Evolutionary conservation across 2,329 filamentous ascomycete genomes (phyloP), one percentile per base, ranked within the genome.

Genomic region (Dichotomopilus funicola): DNA sequence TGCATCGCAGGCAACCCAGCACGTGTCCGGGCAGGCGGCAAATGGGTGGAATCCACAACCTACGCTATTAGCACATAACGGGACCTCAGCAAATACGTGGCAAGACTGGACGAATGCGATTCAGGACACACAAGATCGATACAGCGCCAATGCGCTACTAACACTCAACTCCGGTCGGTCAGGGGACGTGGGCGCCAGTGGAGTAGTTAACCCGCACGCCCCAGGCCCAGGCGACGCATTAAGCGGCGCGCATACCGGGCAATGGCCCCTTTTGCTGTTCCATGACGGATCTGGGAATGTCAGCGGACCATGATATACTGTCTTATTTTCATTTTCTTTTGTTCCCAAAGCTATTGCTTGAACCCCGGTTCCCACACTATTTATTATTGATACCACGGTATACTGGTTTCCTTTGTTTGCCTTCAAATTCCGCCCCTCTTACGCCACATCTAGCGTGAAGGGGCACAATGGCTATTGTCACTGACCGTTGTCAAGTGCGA

Each of bases 51-150:
- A 58, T 5, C 55, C 60, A 10, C 62, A 63, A 12, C 44, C 57
- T 66, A 57, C 65, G 71, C 59, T 73, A 66, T 70, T 66, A 66
- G 38, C 65, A 41, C 57, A 57, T 34, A 64, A 68, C 40, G 44
- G 47, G 60, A 71, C 70, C 5, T 13, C 50, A 4, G 37, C 53
- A 1, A 80, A 75, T 57, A 71, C 76, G 0, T 82, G 78, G 78
- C 73, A 78, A 12, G 75, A 80, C 66, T 82, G 79, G 79, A 76
- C 77, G 7, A 71, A 73, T 0, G 76, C 77, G 52, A 75, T 81
- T 34, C 72, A 74, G 37, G 74, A 78, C 59, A 75, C 67, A 37
- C 75, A 78, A 55, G 75, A 78, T 45, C 71, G 75, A 31, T 79
- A 75, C 64, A 75, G 74, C 57, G 77, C 77, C 34, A 75, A 71